phyloP scores from a whole-genome alignment of 306 rosid species.

The Cucurbita argyrosperma region DNA sequence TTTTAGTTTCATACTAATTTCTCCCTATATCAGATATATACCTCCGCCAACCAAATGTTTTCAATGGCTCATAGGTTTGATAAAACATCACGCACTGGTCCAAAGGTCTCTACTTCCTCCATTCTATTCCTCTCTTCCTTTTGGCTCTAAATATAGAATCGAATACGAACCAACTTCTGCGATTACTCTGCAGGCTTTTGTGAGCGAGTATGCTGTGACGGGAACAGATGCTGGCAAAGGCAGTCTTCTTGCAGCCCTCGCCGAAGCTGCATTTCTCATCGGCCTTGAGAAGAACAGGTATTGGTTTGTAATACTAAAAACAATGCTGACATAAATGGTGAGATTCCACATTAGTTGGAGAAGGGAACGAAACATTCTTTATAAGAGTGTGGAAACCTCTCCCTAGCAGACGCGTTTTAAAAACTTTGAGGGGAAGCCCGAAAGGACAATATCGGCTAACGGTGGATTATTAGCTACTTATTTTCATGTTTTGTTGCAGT shows the following conservation, averaged over 20 bases:
- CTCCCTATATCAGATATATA: conserved; percentile 41
- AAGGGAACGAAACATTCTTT: too few species aligned
- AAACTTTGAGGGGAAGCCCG: too few species aligned
- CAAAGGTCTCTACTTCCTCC: conserved; percentile 24
- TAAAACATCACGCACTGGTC: conserved; percentile 35
- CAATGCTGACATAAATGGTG: too few species aligned
- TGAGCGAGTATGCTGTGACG: conserved; percentile 85
- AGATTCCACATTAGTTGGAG: too few species aligned
- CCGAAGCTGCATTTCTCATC: conserved; percentile 80
- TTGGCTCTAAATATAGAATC: background rate
- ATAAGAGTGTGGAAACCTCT: too few species aligned
- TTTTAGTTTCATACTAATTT: background rate
- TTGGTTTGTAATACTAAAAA: conserved; percentile 4
- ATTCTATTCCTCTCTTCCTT: background rate
- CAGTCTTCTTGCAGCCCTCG: conserved; percentile 70
- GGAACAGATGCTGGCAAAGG: conserved; percentile 70
- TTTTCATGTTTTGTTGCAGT: conserved; percentile 26
- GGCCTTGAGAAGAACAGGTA: conserved; percentile 80
- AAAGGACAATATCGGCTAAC: too few species aligned
- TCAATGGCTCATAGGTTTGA: conserved; percentile 43
- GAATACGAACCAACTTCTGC: background rate
- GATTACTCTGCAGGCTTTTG: conserved; percentile 55
- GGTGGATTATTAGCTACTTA: background rate
- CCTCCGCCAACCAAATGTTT: conserved; percentile 56
- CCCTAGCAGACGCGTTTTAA: too few species aligned